Evolutionary conservation across 257 asterid genomes (phyloP).

Genomic region (Jacaranda mimosifolia): DNA sequence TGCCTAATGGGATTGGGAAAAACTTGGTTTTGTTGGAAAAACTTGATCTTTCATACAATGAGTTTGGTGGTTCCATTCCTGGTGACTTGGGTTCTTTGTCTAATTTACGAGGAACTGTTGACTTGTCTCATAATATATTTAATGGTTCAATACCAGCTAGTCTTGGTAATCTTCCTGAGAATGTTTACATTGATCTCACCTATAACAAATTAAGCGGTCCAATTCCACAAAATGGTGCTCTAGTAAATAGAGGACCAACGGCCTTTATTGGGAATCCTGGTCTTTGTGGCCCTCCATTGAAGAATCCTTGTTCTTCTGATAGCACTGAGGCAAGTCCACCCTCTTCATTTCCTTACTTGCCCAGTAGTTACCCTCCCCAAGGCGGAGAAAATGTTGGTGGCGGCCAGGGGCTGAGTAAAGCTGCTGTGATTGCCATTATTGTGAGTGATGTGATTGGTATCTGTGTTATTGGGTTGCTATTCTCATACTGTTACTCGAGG

Average conservation of each 20-base stretch:
- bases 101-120: conserved; percentile 76
- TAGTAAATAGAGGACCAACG: conserved; percentile 89
- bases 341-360: conserved; percentile 64
- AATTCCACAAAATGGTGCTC: conserved; percentile 92
- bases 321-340: conserved; percentile 57
- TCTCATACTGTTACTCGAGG: conserved; percentile 78
- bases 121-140: conserved; percentile 79
- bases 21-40: conserved; percentile 64
- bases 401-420: conserved; percentile 60
- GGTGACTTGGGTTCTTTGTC: conserved; percentile 70
- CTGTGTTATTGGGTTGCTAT: conserved; percentile 73
- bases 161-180: conserved; percentile 88
- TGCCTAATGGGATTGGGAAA: conserved; percentile 72
- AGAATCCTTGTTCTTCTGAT: conserved; percentile 62
- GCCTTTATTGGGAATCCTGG: conserved; percentile 88
- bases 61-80: conserved; percentile 70
- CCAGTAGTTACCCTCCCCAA: conserved; percentile 55
- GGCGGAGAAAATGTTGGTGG: conserved; percentile 40
- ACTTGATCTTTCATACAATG: conserved; percentile 74
- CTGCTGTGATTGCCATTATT: conserved; percentile 62
- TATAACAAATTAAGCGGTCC: conserved; percentile 78
- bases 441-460: conserved; percentile 84
- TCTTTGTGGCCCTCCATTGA: conserved; percentile 94
- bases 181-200: conserved; percentile 88
- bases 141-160: conserved; percentile 78